Evolutionary conservation across 345 rosid genomes (phyloP), one percentile per base, ranked within the genome.

Genomic region (Sisymbrium irio): DNA sequence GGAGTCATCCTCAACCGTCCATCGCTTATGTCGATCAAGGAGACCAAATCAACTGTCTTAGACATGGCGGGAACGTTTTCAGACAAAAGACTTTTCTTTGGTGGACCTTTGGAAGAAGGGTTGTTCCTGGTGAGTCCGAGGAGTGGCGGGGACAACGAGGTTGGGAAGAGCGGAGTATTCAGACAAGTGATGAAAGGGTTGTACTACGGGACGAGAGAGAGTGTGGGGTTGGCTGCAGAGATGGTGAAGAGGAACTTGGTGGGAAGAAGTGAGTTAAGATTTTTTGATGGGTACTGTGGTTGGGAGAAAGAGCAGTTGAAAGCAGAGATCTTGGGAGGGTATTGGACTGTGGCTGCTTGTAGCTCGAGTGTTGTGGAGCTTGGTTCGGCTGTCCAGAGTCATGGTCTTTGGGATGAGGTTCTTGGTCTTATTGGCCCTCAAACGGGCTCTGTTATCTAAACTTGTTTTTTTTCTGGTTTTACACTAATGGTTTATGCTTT

Each of bases 1-100:
- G 99, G 99, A 27, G 78, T 92, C 71, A 88, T 95, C 56, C 87
- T 95, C 17, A 95, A 95, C 72, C 96, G 93, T 10, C 97, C 97
- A 1, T 90, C 92, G 0, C 78, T 92, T 0, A 90, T 89, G 87
- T 88, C 93, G 9, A 86, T 92, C 73, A 89, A 85, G 73, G 96
- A 94, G 72, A 87, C 86, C 71, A 80, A 81, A 55, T 88, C 96
- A 3, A 77, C 79, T 6, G 81, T 73, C 12, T 77, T 72, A 17
- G 91, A 89, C 46, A 80, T 73, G 47, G 82, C 84, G 0, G 91
- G 86, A 17, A 87, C 89, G 33, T 93, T 91, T 67, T 78, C 88
- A 0, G 93, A 89, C 35, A 75, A 81, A 69, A 85, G 82, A 3
- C 79, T 95, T 61, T 90, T 84, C 82, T 91, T 89, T n/a, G 99